A percentile compares a stretch with the other conserved stretches of the same genome.
Conservation (phyloP, 495 filamentous ascomycete species). For the Terfezia boudieri region DNA sequence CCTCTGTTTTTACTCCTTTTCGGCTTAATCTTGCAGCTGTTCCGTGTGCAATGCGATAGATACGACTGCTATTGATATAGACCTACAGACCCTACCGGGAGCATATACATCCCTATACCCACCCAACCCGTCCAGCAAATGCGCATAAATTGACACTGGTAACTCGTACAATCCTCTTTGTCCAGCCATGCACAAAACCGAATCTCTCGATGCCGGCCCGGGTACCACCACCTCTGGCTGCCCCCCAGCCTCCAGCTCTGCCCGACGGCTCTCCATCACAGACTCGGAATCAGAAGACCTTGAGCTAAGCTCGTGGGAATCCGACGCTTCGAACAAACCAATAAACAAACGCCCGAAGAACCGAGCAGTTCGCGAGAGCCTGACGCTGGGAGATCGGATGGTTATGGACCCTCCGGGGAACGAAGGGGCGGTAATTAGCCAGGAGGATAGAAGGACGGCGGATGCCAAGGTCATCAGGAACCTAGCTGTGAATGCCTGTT, state of each 20-base stretch:
- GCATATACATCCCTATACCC: too few species aligned
- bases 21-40: too few species aligned
- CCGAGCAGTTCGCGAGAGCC: constrained; percentile 4
- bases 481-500: constrained; percentile 41
- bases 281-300: background rate
- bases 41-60: too few species aligned
- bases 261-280: background rate
- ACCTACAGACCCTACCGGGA: too few species aligned
- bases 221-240: too few species aligned
- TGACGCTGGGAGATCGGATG: constrained; percentile 8
- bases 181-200: too few species aligned
- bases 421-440: constrained; percentile 26
- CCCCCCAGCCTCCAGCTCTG: background rate
- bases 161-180: too few species aligned
- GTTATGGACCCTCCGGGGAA: constrained; percentile 36
- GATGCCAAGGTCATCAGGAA: constrained; percentile 48
- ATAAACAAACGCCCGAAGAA: constrained; percentile 2
- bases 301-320: background rate
- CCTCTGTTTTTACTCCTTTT: too few species aligned
- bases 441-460: constrained; percentile 42
- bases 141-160: too few species aligned
- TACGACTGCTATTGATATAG: too few species aligned
- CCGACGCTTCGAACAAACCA: background rate
- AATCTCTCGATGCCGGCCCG: too few species aligned
- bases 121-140: too few species aligned